Conservation (phyloP, 129 eudicot species). For the Pittosporum tobira region DNA sequence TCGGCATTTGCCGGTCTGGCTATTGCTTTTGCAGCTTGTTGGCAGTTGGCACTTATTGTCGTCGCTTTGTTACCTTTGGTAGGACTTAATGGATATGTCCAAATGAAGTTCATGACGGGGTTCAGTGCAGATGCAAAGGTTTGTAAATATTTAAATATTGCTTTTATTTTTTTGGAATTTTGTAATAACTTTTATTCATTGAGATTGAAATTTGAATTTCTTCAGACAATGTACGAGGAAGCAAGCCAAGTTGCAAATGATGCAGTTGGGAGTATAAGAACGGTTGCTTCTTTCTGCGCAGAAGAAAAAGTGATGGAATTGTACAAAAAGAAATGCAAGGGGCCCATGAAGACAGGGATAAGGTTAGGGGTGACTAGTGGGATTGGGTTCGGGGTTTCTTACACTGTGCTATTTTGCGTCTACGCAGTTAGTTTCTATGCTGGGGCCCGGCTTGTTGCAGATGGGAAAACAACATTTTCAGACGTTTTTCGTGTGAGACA, state of each 20-base stretch:
- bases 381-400: slow-evolving; percentile 58
- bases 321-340: too few species aligned
- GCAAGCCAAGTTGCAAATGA: too few species aligned
- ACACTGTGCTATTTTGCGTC: slow-evolving; percentile 41
- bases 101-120: slow-evolving; percentile 60
- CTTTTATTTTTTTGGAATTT: background rate
- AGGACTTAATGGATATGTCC: slow-evolving; percentile 45
- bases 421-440: slow-evolving; percentile 60
- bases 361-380: slow-evolving; percentile 66
- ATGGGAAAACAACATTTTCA: slow-evolving; percentile 45
- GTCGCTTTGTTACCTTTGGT: slow-evolving; percentile 60
- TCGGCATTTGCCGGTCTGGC: slow-evolving; percentile 37
- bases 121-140: slow-evolving; percentile 93
- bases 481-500: slow-evolving; percentile 64
- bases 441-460: slow-evolving; percentile 54
- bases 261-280: too few species aligned
- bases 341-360: too few species aligned
- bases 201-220: background rate
- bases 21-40: slow-evolving; percentile 63
- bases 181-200: background rate
- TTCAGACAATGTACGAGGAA: too few species aligned
- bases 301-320: too few species aligned
- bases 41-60: slow-evolving; percentile 67
- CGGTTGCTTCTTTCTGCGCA: too few species aligned
- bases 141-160: background rate